Evolutionary conservation across 2,329 filamentous ascomycete genomes (phyloP).

Genomic region (Metarhizium rileyi): DNA sequence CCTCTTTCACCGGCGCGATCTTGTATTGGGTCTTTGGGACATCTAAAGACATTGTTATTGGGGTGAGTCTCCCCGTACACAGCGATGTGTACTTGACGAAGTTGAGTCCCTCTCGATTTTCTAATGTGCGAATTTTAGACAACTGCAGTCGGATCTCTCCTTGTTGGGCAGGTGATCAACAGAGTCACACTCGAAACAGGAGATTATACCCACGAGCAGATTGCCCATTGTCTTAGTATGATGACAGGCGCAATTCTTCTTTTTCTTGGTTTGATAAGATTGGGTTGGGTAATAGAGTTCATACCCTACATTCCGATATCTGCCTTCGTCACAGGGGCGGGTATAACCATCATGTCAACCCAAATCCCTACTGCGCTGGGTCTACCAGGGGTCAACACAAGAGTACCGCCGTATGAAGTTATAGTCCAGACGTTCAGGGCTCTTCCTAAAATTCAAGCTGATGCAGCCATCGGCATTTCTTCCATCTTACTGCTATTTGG

Average conservation of each 20-base stretch:
- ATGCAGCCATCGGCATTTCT: slow-evolving; percentile 64
- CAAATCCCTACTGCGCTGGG: slow-evolving; percentile 36
- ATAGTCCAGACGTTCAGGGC: slow-evolving; percentile 32
- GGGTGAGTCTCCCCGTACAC: slow-evolving; percentile 32
- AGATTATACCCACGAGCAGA: slow-evolving; percentile 26
- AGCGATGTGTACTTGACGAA: no score
- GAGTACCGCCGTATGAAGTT: slow-evolving; percentile 34
- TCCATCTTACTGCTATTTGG: slow-evolving; percentile 57
- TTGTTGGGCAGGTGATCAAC: slow-evolving; percentile 36
- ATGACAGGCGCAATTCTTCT: slow-evolving; percentile 35
- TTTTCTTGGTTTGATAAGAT: slow-evolving; percentile 34
- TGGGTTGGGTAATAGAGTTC: slow-evolving; percentile 42
- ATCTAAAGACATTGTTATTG: slow-evolving; percentile 78
- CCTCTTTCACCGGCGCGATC: slow-evolving; percentile 71
- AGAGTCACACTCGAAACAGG: slow-evolving; percentile 25
- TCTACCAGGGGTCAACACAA: slow-evolving; percentile 32
- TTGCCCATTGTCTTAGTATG: slow-evolving; percentile 35
- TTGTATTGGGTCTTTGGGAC: slow-evolving; percentile 80
- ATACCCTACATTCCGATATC: slow-evolving; percentile 40
- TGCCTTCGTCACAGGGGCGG: slow-evolving; percentile 40
- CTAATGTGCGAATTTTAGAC: slow-evolving; percentile 33
- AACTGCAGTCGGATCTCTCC: slow-evolving; percentile 40
- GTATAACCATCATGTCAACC: slow-evolving; percentile 39
- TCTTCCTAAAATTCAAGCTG: slow-evolving; percentile 38
- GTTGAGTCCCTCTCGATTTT: no score